These are phyloP conservation scores for Osmanthus fragrans DNA, from an alignment of 257 asterid species.

Conservation along the genomic window DNA sequence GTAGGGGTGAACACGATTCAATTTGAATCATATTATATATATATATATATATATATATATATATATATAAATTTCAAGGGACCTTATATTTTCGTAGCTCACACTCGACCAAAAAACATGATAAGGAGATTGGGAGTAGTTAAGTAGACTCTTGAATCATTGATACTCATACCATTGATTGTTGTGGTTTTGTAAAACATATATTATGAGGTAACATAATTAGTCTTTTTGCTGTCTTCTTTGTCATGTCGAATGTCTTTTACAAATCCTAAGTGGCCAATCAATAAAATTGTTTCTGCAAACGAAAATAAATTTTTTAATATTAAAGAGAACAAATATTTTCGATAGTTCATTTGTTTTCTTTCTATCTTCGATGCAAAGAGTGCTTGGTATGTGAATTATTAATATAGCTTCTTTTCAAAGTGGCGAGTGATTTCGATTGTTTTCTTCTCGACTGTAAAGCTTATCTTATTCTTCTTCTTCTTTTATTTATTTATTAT, in stretches of 20 bases:
- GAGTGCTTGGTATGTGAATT: neutral
- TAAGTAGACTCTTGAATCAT: neutral
- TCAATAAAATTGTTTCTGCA: neutral
- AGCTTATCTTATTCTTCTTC: too few species aligned
- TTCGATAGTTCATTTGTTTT: too few species aligned
- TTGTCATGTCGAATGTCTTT: neutral
- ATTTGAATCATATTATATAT: too few species aligned
- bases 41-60: too few species aligned
- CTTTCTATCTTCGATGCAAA: neutral
- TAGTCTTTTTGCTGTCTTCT: neutral
- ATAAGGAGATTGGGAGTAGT: neutral
- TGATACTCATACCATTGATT: neutral
- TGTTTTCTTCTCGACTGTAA: neutral
- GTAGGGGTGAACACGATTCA: too few species aligned
- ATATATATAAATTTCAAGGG: neutral
- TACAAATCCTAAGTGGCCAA: neutral
- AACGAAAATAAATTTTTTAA: neutral
- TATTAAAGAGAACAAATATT: too few species aligned
- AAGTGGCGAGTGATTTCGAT: neutral
- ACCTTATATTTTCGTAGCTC: too few species aligned
- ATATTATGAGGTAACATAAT: neutral
- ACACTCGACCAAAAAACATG: too few species aligned
- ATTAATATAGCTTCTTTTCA: too few species aligned
- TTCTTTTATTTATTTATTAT: too few species aligned
- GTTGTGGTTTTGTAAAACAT: neutral